Evolutionary conservation across 768 basidiomycete genomes (phyloP).

Genomic region (Tylopilus balloui): DNA sequence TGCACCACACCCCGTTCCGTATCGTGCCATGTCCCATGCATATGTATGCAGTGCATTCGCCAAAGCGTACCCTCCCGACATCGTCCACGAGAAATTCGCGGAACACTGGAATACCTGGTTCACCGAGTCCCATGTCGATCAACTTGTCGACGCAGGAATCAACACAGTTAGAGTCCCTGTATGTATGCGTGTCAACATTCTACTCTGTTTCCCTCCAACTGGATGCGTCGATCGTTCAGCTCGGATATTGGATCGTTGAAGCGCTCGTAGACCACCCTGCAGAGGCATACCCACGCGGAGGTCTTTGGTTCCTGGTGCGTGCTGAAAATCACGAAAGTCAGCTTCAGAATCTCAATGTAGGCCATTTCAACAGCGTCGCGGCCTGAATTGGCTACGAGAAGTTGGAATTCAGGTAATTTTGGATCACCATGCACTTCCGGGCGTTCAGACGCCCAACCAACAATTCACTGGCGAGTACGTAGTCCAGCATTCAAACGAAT

Average conservation of each 20-base stretch:
- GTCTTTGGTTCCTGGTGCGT: conserved; percentile 58
- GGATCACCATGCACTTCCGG: conserved; percentile 68
- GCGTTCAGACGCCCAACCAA: conserved; percentile 58
- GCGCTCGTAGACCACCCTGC: conserved; percentile 54
- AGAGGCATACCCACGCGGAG: conserved; percentile 69
- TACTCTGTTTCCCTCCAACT: background rate
- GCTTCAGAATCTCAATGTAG: background rate
- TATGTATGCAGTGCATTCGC: conserved; percentile 48
- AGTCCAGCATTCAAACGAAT: background rate
- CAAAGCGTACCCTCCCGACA: conserved; percentile 47
- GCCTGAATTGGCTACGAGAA: conserved; percentile 51
- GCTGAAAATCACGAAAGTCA: background rate
- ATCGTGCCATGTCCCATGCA: conserved; percentile 1
- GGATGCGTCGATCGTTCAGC: conserved; percentile 35
- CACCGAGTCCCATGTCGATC: conserved; percentile 52
- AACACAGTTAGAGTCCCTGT: conserved; percentile 79
- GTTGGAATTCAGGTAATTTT: conserved; percentile 67
- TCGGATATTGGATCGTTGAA: conserved; percentile 83
- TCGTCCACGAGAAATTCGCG: conserved; percentile 54
- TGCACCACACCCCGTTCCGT: too few relatives aligned
- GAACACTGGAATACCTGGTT: conserved; percentile 77
- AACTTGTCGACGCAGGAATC: conserved; percentile 51
- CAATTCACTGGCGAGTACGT: conserved; percentile 65
- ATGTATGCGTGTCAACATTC: conserved; percentile 16
- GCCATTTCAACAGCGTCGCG: conserved; percentile 45